Evolutionary conservation across 2,329 filamentous ascomycete genomes (phyloP), one percentile per base, ranked within the genome.

Genomic region (Diaporthe eres): DNA sequence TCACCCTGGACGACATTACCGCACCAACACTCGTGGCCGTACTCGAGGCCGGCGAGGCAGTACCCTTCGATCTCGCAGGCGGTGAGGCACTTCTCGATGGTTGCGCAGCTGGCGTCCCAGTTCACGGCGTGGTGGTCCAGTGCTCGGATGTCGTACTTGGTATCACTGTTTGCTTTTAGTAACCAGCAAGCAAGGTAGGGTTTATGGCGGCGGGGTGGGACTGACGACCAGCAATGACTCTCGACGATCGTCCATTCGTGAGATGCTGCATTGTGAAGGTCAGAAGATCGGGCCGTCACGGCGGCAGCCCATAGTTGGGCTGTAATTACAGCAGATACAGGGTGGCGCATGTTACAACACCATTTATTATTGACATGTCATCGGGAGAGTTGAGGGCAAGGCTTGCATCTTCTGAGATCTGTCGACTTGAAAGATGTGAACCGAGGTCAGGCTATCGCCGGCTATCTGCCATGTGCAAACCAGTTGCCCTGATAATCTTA

Each of bases 11-110:
- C 53, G 9, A 28, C 49, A 31, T 70, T 77, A 2, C 75, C 73
- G 22, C 75, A 77, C 75, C 75, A 77, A 44, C 73, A 77, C 55
- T 77, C 67, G 25, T 58, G 68, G 37, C 73, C 73, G 25, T 73
- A 55, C 49, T 77, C 75, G 1, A 75, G 49, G 19, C 61, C 73
- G 2, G 73, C 75, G 42, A 75, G 61, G 44, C 47, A 57, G 61
- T 70, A 77, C 2, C 68, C 73, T 25, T 76, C 63, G 7, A 37
- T 22, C 28, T 70, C 58, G 53, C 75, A 74, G 37, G 71, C 63
- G 37, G 28, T 47, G 2, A 67, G 63, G 37, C 71, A 74, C 6
- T 34, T 55, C 22, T 22, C 25, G 22, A 72, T 65, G 3, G 71
- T 71, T 0, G 75, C 60, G 9, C 34, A 63, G 63, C 53, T 63